A percentile compares a stretch with the other conserved stretches of the same genome.
Evolutionary conservation across 257 asterid species (phyloP).

Genomic region (Osmanthus fragrans): DNA sequence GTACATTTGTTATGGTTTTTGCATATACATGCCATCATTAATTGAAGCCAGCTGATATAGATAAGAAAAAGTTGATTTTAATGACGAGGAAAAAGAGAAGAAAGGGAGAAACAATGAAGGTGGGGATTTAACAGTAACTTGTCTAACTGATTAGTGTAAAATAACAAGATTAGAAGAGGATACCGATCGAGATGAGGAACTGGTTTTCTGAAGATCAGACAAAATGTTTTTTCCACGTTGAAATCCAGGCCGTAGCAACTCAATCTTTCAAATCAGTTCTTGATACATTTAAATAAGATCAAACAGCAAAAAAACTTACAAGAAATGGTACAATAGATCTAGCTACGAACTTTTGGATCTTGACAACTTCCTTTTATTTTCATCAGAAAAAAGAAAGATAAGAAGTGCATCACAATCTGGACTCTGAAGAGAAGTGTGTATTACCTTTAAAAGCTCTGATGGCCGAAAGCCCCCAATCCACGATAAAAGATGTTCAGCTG

Average conservation of each 20-base stretch:
- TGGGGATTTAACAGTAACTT: not conserved
- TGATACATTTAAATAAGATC: not conserved
- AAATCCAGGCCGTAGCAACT: not conserved
- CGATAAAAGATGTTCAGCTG: slow-evolving; percentile 87
- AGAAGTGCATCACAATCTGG: not conserved
- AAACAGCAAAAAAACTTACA: not conserved
- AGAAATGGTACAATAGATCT: not conserved
- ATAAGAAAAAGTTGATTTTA: not conserved
- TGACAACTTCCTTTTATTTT: not conserved
- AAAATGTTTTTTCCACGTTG: not conserved
- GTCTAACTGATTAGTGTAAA: not conserved
- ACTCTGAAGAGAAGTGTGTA: not conserved
- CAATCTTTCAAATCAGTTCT: not conserved
- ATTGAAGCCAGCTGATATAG: not conserved
- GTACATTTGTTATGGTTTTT: too few species aligned
- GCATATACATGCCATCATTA: too few species aligned
- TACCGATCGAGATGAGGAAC: not conserved
- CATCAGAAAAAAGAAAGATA: not conserved
- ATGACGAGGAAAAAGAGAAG: not conserved
- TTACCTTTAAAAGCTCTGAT: slow-evolving; percentile 82
- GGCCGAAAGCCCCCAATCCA: slow-evolving; percentile 98
- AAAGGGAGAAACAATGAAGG: not conserved
- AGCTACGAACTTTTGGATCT: not conserved
- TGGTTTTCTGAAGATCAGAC: not conserved
- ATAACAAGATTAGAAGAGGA: not conserved